Conservation (phyloP, 768 basidiomycete species). For the Neoboletus subvelutipes region DNA sequence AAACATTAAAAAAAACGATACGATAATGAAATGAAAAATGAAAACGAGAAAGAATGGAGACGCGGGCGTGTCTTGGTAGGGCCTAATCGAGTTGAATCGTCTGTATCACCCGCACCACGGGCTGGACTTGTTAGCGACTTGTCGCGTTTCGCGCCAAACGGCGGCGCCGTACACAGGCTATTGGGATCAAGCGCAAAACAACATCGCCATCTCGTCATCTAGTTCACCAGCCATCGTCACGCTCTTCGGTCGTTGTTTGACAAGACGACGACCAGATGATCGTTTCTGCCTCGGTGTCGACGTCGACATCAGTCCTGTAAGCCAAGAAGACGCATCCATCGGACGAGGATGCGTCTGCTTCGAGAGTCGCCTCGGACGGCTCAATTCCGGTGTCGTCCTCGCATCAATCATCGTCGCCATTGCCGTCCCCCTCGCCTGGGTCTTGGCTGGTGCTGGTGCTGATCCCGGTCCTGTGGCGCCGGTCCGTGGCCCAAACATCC, state of each 20-base stretch:
- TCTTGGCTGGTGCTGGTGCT: background rate
- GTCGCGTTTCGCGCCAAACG: background rate
- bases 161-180: background rate
- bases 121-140: too few species aligned
- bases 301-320: background rate
- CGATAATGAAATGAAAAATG: background rate
- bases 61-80: background rate
- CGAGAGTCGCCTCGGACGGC: background rate
- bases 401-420: background rate
- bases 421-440: background rate
- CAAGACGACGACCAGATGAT: conserved; percentile 5
- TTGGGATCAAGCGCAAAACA: background rate
- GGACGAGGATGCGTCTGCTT: background rate
- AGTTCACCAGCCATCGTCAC: background rate
- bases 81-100: background rate
- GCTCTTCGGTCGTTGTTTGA: conserved; percentile 11
- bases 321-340: background rate
- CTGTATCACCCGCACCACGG: background rate
- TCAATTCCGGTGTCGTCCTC: background rate
- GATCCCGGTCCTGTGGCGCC: conserved; percentile 14
- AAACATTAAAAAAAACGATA: background rate
- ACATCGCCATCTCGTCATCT: background rate
- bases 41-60: background rate
- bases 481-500: conserved; percentile 10
- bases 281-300: conserved; percentile 1